phyloP scores from a whole-genome alignment of 2,329 filamentous ascomycete genomes.

The Chaetomiaceae sp. region DNA sequence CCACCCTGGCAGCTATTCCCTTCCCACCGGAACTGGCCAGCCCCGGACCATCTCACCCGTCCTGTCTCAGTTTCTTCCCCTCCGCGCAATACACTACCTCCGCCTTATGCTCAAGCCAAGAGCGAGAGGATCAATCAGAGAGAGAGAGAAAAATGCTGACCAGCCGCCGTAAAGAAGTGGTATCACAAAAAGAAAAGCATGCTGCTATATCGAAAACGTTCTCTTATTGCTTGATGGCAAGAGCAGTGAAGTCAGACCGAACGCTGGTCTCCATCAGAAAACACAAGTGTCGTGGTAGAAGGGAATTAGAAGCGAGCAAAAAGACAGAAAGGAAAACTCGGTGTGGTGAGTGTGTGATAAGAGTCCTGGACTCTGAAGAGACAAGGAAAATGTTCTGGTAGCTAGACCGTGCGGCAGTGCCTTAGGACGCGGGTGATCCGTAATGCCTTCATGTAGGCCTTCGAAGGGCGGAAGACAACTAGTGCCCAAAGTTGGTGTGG shows the following conservation, averaged over 20 bases:
- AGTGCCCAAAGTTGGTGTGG: conserved; percentile 18
- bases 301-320: neutral
- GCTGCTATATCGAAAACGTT: neutral
- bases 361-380: neutral
- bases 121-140: neutral
- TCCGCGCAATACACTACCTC: neutral
- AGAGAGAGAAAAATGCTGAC: conserved; percentile 11
- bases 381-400: conserved; percentile 11
- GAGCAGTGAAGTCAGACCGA: too few relatives aligned
- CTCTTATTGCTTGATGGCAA: neutral
- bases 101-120: neutral
- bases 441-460: neutral
- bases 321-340: too few relatives aligned
- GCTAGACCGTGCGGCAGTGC: conserved; percentile 10
- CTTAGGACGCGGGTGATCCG: neutral
- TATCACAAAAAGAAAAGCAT: conserved; percentile 13
- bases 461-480: neutral
- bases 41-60: neutral
- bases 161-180: conserved; percentile 15
- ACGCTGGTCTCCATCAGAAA: too few relatives aligned
- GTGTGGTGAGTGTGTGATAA: too few relatives aligned
- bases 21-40: too few relatives aligned
- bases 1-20: too few relatives aligned
- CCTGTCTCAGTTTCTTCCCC: neutral
- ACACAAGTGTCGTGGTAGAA: neutral